A percentile compares a stretch with the other conserved stretches of the same genome.
phyloP scores from a whole-genome alignment of 2,329 filamentous ascomycete genomes.

The Colletotrichum coccodes region DNA sequence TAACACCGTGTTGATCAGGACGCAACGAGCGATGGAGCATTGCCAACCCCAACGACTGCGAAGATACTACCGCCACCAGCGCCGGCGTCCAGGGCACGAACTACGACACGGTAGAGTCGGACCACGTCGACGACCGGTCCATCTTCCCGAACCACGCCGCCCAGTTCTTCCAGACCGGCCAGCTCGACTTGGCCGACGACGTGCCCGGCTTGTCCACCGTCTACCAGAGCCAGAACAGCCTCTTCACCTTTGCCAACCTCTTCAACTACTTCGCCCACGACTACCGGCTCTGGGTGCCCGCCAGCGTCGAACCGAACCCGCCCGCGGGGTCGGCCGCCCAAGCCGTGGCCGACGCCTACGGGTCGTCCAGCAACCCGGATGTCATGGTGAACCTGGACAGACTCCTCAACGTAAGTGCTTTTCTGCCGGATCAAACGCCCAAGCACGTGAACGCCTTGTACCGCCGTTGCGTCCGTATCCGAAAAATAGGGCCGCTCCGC shows the following conservation, averaged over 20 bases:
- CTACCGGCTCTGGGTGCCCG: background rate
- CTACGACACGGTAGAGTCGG: background rate
- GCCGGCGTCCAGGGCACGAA: background rate
- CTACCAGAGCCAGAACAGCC: too few relatives aligned
- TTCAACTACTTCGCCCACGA: conserved; percentile 1
- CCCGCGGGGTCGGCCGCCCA: conserved; percentile 5
- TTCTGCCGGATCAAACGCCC: too few relatives aligned
- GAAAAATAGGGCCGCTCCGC: too few relatives aligned
- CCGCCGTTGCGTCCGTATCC: too few relatives aligned
- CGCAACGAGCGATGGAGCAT: background rate
- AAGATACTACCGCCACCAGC: background rate
- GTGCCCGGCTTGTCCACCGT: too few relatives aligned
- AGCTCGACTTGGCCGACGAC: background rate
- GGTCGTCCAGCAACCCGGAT: background rate
- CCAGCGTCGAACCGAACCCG: background rate
- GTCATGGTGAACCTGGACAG: background rate
- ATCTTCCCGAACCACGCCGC: background rate
- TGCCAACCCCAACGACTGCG: background rate
- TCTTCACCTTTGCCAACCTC: background rate
- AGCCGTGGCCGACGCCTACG: background rate
- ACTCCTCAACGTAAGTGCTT: background rate
- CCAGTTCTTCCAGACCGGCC: background rate
- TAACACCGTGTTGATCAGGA: too few relatives aligned
- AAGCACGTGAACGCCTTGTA: too few relatives aligned
- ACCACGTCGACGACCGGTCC: conserved; percentile 2